Evolutionary conservation across 768 basidiomycete genomes (phyloP), one percentile per base, ranked within the genome.

Genomic region (Gautieria morchelliformis): DNA sequence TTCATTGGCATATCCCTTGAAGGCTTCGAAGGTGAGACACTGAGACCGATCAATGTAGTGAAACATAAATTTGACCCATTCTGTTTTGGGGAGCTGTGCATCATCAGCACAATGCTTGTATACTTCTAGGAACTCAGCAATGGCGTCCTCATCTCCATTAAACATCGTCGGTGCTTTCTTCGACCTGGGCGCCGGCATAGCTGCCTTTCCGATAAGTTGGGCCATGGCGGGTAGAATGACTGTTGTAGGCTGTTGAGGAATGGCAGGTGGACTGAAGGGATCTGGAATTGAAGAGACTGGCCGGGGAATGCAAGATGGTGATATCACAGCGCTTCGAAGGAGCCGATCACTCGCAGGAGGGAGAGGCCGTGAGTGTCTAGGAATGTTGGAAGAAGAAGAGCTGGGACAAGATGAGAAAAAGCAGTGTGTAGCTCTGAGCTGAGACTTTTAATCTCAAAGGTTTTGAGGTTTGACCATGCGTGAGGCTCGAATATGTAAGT

Each of bases 121-220:
- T 19, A 20, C 3, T 30, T 56, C 55, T 12, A 56, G n/a, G 17
- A 56, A 56, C 5, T 56, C 55, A 12, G 45, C 45, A 35, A 56
- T 56, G 4, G 48, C 35, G 1, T 35, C 45, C 19, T 56, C 45
- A 49, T 56, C 45, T 8, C 55, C 55, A 3, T 46, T 17, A 24
- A 56, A 49, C 1, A 45, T 56, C 20, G 32, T 56, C 3, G 55
- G 45, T 5, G 55, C 55, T 8, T 32, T 22, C 14, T 46, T 39
- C 5, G 55, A 48, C 4, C 55, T 44, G 14, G 46, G 55, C 11
- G 30, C 12, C 2, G 22, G 55, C 55, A 56, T 56, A 10, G 30
- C 51, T 7, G 11, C 51, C 20, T 35, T 52, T 8, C 51, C 35
- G 19, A 30, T 52, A 5, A 24, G 47, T 27, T 49, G 47, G 5